A percentile compares a stretch with the other conserved stretches of the same genome.
These are phyloP conservation scores for Amaranthus hypochondriacus DNA, from an alignment of 148 eudicot species.

Conservation along the genomic window DNA sequence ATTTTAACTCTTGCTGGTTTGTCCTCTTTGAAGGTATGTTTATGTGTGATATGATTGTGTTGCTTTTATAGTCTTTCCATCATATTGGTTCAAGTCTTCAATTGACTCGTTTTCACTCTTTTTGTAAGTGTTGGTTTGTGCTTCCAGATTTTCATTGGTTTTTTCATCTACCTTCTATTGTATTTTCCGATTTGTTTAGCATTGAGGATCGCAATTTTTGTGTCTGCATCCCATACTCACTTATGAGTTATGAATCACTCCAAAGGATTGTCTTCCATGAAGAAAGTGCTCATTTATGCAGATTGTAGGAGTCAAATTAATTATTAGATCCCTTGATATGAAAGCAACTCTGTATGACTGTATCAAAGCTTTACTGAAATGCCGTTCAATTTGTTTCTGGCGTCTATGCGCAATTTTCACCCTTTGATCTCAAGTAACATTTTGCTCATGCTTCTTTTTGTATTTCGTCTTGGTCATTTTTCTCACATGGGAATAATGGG, in stretches of 20 bases:
- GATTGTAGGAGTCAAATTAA: background rate
- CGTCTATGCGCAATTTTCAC: background rate
- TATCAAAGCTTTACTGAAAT: background rate
- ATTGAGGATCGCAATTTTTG: background rate
- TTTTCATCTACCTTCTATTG: background rate
- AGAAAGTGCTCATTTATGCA: background rate
- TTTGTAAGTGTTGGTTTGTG: background rate
- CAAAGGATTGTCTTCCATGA: background rate
- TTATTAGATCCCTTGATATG: background rate
- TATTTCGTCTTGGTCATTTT: no score
- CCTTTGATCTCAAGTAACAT: background rate
- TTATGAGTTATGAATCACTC: background rate
- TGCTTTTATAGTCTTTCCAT: background rate
- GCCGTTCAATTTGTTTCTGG: background rate
- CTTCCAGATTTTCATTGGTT: background rate
- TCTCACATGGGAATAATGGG: no score
- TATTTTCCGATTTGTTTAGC: background rate
- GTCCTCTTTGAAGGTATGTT: conserved; percentile 60
- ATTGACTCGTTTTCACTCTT: no score
- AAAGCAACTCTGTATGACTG: background rate
- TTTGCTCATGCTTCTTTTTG: no score
- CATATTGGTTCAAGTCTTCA: background rate
- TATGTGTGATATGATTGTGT: background rate
- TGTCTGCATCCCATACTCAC: background rate
- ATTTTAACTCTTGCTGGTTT: conserved; percentile 67